Evolutionary conservation across 305 asterid species (phyloP).

Genomic region (Solanum aculeatissimum): DNA sequence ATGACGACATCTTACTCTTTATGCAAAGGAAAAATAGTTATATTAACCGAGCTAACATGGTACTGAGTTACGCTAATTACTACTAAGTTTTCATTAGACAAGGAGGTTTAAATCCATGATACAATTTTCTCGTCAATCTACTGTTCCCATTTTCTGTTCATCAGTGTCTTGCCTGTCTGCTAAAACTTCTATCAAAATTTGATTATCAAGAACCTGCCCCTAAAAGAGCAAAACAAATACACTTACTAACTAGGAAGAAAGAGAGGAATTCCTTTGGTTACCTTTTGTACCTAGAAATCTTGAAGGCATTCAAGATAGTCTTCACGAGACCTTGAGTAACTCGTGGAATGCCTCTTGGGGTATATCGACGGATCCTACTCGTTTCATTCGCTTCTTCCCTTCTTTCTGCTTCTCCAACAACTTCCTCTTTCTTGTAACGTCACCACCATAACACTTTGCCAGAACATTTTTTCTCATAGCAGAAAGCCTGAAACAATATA

Average conservation of each 20-base stretch:
- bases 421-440: slow-evolving; percentile 71
- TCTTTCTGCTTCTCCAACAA: slow-evolving; percentile 93
- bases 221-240: neutral
- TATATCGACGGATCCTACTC: slow-evolving; percentile 90
- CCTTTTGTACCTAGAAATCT: neutral
- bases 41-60: neutral
- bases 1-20: neutral
- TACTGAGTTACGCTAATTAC: neutral
- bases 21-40: neutral
- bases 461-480: slow-evolving; percentile 97
- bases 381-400: slow-evolving; percentile 98
- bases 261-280: neutral
- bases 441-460: slow-evolving; percentile 96
- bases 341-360: slow-evolving; percentile 97
- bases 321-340: slow-evolving; percentile 74
- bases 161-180: neutral
- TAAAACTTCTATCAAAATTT: neutral
- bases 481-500: slow-evolving; percentile 36
- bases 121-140: neutral
- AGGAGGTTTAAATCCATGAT: neutral
- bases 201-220: neutral
- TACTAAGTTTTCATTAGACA: neutral
- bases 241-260: neutral
- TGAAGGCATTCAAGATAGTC: neutral
- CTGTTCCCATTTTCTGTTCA: neutral